A percentile compares a stretch with the other conserved stretches of the same genome.
Conservation (phyloP, 2,329 filamentous ascomycete species). For the Hymenoscyphus repandus region DNA sequence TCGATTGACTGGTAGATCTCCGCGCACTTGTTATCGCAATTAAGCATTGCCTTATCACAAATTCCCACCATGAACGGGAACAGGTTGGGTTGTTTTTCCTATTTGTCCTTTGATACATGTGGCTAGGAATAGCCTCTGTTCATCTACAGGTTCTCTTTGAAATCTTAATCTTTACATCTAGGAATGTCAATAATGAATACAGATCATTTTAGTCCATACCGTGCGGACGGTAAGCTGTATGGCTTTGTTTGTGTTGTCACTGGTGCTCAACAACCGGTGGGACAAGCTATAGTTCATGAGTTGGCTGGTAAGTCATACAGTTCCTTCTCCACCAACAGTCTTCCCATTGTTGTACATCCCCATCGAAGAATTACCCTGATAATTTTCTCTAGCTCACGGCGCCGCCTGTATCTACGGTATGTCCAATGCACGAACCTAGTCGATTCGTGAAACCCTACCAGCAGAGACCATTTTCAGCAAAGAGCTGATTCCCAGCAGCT, state of each 20-base stretch:
- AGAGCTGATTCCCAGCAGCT: conserved; percentile 32
- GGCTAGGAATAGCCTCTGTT: neutral
- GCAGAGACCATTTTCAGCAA: neutral
- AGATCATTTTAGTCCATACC: conserved; percentile 28
- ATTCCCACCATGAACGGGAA: neutral
- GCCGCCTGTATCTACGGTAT: conserved; percentile 57
- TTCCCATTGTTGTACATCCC: neutral
- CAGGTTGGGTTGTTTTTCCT: neutral
- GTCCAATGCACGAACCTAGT: conserved; percentile 2
- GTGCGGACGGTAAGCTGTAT: conserved; percentile 38
- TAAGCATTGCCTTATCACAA: neutral
- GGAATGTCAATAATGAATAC: conserved; percentile 15
- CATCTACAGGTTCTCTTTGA: neutral
- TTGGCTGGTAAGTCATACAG: conserved; percentile 43
- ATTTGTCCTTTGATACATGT: neutral
- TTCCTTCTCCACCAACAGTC: neutral
- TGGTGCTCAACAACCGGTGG: conserved; percentile 55
- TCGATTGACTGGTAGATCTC: conserved; percentile 4
- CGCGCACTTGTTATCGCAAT: neutral
- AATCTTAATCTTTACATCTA: neutral
- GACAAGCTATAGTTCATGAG: conserved; percentile 54
- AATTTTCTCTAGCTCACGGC: conserved; percentile 46
- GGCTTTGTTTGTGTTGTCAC: conserved; percentile 62
- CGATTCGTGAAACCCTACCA: neutral
- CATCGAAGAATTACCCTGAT: conserved; percentile 13